These are phyloP conservation scores for Ophiosphaerella narmari DNA, from an alignment of 2,329 filamentous ascomycete genomes.

Conservation along the genomic window DNA sequence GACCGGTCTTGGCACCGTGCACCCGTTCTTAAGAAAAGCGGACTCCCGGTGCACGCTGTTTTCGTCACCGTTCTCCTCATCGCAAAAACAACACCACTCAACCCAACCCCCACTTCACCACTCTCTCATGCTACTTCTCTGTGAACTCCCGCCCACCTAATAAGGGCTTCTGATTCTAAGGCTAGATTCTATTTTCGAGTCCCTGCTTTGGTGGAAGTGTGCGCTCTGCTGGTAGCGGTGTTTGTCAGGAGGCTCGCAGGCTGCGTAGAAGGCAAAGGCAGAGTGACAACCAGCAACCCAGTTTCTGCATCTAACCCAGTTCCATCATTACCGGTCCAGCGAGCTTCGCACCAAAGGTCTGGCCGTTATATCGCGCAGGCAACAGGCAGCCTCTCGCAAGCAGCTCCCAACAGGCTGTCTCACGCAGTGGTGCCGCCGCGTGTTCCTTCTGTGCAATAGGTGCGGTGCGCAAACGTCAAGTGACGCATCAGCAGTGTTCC, in stretches of 20 bases:
- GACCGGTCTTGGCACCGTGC: slow-evolving; percentile 20
- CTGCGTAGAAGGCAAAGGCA: slow-evolving; percentile 26
- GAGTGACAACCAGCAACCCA: slow-evolving; percentile 39
- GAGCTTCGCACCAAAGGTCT: slow-evolving; percentile 27
- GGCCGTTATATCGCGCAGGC: slow-evolving; percentile 27
- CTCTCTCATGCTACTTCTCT: slow-evolving; percentile 42
- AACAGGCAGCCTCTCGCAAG: slow-evolving; percentile 23
- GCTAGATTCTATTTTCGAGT: slow-evolving; percentile 39
- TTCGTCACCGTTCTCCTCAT: slow-evolving; percentile 7
- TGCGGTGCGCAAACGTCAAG: slow-evolving; percentile 45
- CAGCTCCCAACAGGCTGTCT: slow-evolving; percentile 20
- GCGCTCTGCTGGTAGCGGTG: slow-evolving; percentile 37
- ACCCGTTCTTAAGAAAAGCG: slow-evolving; percentile 19
- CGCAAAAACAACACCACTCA: slow-evolving; percentile 20
- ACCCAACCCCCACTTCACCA: slow-evolving; percentile 30
- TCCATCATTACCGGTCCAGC: slow-evolving; percentile 25
- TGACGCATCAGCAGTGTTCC: slow-evolving; percentile 41
- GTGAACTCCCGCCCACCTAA: slow-evolving; percentile 45
- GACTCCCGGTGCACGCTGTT: slow-evolving; percentile 27
- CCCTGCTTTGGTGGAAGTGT: slow-evolving; percentile 39
- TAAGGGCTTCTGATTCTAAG: slow-evolving; percentile 46
- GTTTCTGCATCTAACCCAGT: slow-evolving; percentile 43
- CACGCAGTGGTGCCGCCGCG: slow-evolving; percentile 26
- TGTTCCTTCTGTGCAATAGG: slow-evolving; percentile 34
- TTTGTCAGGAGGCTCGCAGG: slow-evolving; percentile 33